Base-by-base conservation (phyloP, 1,139 yeast species). In the Sugiyamaella pinicola region DNA sequence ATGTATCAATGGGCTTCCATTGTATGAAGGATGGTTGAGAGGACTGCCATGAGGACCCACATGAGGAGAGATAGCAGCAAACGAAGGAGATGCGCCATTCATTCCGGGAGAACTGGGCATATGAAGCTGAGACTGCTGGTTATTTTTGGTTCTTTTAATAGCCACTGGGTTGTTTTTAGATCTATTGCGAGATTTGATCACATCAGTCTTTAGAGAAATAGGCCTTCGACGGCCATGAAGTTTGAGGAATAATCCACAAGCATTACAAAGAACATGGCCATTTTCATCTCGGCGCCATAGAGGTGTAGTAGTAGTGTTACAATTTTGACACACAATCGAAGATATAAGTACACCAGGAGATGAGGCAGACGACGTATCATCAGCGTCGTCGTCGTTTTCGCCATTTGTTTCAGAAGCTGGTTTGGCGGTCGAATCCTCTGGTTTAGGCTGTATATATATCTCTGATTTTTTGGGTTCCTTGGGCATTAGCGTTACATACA, bases 221-320 rank as follows among this genome's bases (percentile, higher is more conserved):
- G 97, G 97, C 63, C 97, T 78, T 45, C 96, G 88, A 54, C 96
- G 81, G 19, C 96, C 96, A 66, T 90, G 97, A 46, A 90, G 78
- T 71, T 90, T 90, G 57, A 90, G 73, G 65, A 90, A 90, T 51
- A 90, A 74, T 0, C 97, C 97, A 73, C 97, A 90, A 1, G 97
- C 97, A 71, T 90, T 90, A 69, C 97, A 90, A 54, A 90, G 76
- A 19, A 90, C 95, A 61, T 89, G 95, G 12, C 97, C 97, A 21
- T 87, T 82, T 67, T 89, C 96, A 69, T 90, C 96, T 62, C 97
- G 76, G 68, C 97, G 79, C 97, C 97, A 90, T 22, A 90, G 74
- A 1, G 97, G 97, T 1, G 97, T 90, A 1, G 93, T 90, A 54
- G 89, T 87, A 1, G 97, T 90, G 64, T 86, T 80, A 72, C 97